phyloP scores from a whole-genome alignment of 2,329 filamentous ascomycete species.

The Apiospora sp. region DNA sequence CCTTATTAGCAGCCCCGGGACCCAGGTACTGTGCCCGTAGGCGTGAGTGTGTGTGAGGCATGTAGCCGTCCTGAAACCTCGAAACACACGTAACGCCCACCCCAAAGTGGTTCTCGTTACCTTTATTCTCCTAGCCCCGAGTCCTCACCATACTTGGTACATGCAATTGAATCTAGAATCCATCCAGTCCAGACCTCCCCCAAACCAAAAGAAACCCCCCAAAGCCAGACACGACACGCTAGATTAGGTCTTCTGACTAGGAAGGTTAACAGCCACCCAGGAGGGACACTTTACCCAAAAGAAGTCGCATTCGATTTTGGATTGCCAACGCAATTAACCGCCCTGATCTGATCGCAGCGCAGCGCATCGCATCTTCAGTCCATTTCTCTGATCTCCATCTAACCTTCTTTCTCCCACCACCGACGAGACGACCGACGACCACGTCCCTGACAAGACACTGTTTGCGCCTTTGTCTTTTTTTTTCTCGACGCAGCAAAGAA shows the following conservation, averaged over 20 bases:
- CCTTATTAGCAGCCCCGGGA: slow-evolving; percentile 11
- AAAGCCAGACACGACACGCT: slow-evolving; percentile 9
- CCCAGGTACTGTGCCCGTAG: neutral
- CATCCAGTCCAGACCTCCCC: slow-evolving; percentile 4
- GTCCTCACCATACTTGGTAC: slow-evolving; percentile 13
- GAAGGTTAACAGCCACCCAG: slow-evolving; percentile 21
- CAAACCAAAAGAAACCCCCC: neutral
- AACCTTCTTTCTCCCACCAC: slow-evolving; percentile 17
- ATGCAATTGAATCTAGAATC: slow-evolving; percentile 1
- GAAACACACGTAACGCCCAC: slow-evolving; percentile 21
- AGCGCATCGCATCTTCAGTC: slow-evolving; percentile 19
- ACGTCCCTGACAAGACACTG: slow-evolving; percentile 17
- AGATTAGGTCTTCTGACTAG: slow-evolving; percentile 20
- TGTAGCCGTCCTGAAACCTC: slow-evolving; percentile 20
- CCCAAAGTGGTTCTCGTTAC: slow-evolving; percentile 21
- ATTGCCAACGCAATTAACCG: slow-evolving; percentile 14
- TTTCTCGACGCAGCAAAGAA: neutral
- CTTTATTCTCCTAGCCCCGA: slow-evolving; percentile 21
- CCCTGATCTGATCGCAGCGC: slow-evolving; percentile 10
- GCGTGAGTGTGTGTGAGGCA: neutral
- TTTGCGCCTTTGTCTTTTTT: slow-evolving; percentile 13
- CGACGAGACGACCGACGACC: slow-evolving; percentile 15
- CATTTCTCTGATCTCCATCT: slow-evolving; percentile 17
- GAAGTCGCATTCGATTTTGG: slow-evolving; percentile 12
- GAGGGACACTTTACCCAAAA: slow-evolving; percentile 19